Conservation (phyloP, 2,329 filamentous ascomycete genomes). For the Cryphonectria nitschkei region DNA sequence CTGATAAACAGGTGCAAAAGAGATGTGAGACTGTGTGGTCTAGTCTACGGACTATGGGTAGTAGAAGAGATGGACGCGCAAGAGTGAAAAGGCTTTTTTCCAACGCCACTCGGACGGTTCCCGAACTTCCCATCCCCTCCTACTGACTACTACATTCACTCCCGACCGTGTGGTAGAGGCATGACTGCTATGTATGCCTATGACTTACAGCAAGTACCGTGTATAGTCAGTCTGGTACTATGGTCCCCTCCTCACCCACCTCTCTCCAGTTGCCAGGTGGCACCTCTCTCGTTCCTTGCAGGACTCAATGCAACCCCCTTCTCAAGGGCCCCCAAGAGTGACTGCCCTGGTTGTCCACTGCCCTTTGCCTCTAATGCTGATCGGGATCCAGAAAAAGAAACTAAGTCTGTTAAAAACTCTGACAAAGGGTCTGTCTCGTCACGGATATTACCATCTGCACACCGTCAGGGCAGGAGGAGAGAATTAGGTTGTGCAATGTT, state of each 20-base stretch:
- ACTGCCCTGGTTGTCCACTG: not conserved
- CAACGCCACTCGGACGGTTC: constrained; percentile 1
- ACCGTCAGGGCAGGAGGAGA: not conserved
- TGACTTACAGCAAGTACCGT: not conserved
- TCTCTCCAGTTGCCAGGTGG: constrained; percentile 8
- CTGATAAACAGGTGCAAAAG: not conserved
- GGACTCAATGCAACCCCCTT: not conserved
- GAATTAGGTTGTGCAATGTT: not conserved
- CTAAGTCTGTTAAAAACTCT: not conserved
- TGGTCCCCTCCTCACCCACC: not conserved
- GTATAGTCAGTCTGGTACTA: not conserved
- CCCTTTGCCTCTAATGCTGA: not conserved
- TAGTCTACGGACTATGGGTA: not conserved
- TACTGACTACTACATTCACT: not conserved
- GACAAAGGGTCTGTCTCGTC: no score
- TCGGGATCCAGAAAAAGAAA: not conserved
- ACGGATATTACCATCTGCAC: not conserved
- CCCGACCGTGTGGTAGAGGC: not conserved
- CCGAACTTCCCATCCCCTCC: not conserved
- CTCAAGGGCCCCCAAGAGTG: not conserved
- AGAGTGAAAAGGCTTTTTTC: not conserved
- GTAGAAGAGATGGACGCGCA: no score
- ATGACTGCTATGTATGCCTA: no score
- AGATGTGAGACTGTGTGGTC: not conserved
- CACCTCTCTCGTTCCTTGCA: constrained; percentile 12